phyloP scores from a whole-genome alignment of 352 stramenopile species.

The Phytopythium aichiense region DNA sequence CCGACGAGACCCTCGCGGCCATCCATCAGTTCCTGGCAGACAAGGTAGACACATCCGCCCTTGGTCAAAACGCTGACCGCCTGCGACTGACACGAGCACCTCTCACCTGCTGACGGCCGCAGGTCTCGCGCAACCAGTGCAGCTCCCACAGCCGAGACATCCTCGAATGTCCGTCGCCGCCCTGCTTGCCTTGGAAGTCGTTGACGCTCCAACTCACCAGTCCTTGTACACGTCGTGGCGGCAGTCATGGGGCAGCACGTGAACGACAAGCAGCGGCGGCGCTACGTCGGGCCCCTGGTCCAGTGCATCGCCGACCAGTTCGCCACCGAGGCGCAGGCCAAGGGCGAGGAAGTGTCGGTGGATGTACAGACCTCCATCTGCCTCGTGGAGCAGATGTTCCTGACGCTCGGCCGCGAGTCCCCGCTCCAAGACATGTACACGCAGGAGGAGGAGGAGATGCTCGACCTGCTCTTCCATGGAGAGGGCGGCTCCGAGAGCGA shows the following conservation, averaged over 20 bases:
- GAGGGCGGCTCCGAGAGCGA: conserved; percentile 9
- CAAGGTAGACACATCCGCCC: conserved; percentile 17
- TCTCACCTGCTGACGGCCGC: not conserved
- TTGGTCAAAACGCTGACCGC: not conserved
- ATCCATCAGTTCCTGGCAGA: conserved; percentile 31
- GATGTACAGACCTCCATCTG: conserved; percentile 70
- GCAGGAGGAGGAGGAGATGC: conserved; percentile 66
- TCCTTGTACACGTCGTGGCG: not conserved
- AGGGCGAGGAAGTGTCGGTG: conserved; percentile 39
- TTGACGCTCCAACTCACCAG: not conserved
- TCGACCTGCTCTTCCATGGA: conserved; percentile 44
- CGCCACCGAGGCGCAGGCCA: conserved; percentile 16
- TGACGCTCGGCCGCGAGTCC: conserved; percentile 43
- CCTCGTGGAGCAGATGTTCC: conserved; percentile 60
- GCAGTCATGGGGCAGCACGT: conserved; percentile 31
- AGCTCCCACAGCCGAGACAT: conserved; percentile 48
- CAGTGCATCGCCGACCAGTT: conserved; percentile 33
- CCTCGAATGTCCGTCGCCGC: conserved; percentile 37
- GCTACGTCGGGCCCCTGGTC: conserved; percentile 37
- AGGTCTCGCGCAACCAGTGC: conserved; percentile 55
- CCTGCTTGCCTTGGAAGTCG: not conserved
- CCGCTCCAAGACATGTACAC: conserved; percentile 78
- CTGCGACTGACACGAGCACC: not conserved
- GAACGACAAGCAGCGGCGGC: conserved; percentile 31
- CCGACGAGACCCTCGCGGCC: conserved; percentile 17